Base-by-base conservation (phyloP, 2,329 filamentous ascomycete genomes). In the Ceratocystis lukuohia region DNA sequence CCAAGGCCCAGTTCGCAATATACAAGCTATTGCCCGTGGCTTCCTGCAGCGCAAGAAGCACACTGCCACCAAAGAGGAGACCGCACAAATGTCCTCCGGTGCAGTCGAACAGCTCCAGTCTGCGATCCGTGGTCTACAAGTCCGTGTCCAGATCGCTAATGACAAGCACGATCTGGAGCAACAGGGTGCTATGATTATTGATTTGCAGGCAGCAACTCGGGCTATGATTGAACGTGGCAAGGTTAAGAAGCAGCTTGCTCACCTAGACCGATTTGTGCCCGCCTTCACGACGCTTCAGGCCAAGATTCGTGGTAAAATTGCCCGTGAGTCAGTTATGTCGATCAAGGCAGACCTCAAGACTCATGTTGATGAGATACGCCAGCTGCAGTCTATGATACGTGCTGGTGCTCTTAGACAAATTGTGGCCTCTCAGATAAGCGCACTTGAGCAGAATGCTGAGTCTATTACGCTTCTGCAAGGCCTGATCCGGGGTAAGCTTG, bases 171-270 rank as follows among this genome's bases (percentile, higher is more conserved):
- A 88, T 48, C 83, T 97, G 28, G 78, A 86, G 64, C 83, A 85
- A 1, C 84, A 89, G 70, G 84, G 87, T 46, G 79, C 84, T 0
- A 82, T 86, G 68, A 83, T 93, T 46, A 77, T 84, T 33, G 78
- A 85, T 46, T 79, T 96, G 1, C 94, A 99, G 75, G 85, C 86
- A 30, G 77, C 92, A 5, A 81, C 85, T 33, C 84, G 93, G 68
- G 92, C 90, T 0, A 88, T 95, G 81, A 80, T 96, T 69, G 78
- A 89, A 50, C 85, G 94, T 57, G 82, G 84, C 61, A 81, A 87
- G 28, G 81, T 97, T 61, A 90, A 88, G 22, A 82, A 85, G 57
- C 78, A 91, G 1, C 80, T 99, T 46, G 83, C 81, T 22, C 85
- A 92, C 70, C 81, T 97, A 1, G 90, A 96, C 17, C 25, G 64